Evolutionary conservation across 2,329 filamentous ascomycete genomes (phyloP).

Genomic region (Colletotrichum spaethianum): DNA sequence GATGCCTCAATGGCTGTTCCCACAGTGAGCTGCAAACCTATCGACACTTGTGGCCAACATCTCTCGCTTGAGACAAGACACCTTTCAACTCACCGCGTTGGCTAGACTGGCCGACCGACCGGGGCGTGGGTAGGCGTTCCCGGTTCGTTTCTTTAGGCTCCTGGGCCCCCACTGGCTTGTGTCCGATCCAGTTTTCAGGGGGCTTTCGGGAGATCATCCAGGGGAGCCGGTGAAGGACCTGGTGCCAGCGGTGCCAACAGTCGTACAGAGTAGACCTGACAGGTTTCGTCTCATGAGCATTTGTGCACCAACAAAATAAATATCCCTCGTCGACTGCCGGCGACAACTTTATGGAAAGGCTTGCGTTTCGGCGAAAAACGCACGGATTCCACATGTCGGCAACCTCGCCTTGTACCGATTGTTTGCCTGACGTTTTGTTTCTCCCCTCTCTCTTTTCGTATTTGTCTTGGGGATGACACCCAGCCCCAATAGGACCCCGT

Average conservation of each 20-base stretch:
- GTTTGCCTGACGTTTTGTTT: conserved; percentile 9
- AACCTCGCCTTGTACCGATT: not conserved
- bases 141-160: conserved; percentile 40
- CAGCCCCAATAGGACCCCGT: conserved; percentile 4
- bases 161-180: conserved; percentile 38
- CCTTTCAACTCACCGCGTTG: conserved; percentile 16
- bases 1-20: not conserved
- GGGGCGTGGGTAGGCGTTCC: conserved; percentile 36
- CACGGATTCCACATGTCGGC: conserved; percentile 5
- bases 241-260: conserved; percentile 22
- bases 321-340: not conserved
- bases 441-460: conserved; percentile 13
- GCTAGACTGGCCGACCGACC: conserved; percentile 28
- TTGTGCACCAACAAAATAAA: not conserved
- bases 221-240: conserved; percentile 37
- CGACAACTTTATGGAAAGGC: not conserved
- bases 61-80: conserved; percentile 1
- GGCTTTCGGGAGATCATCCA: conserved; percentile 42
- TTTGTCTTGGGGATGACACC: conserved; percentile 5
- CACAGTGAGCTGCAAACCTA: not conserved
- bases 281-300: conserved; percentile 14
- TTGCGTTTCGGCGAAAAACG: conserved; percentile 22
- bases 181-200: conserved; percentile 41
- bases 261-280: not conserved
- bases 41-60: not conserved